Evolutionary conservation across 148 eudicot genomes (phyloP).

Genomic region (Vaccinium corymbosum): DNA sequence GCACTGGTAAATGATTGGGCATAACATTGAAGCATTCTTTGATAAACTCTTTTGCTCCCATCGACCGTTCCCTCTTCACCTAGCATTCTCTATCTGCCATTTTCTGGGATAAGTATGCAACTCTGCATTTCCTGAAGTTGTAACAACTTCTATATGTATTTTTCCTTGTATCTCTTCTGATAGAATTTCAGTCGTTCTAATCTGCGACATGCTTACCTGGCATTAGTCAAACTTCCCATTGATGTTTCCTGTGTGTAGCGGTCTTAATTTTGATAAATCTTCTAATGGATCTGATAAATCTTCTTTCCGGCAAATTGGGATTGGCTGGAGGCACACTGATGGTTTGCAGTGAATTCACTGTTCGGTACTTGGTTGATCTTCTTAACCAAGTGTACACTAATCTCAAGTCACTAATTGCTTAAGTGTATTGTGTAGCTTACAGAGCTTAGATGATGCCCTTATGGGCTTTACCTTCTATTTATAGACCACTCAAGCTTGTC

Average conservation of each 20-base stretch:
- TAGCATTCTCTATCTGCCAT: not conserved
- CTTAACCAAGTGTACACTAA: not conserved
- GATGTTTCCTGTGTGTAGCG: not conserved
- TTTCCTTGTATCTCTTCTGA: not conserved
- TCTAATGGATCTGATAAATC: not conserved
- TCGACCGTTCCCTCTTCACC: not conserved
- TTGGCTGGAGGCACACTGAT: not conserved
- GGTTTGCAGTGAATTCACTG: not conserved
- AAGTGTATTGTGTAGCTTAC: not conserved
- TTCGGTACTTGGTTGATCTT: not conserved
- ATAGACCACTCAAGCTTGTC: not conserved
- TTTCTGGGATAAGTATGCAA: not conserved
- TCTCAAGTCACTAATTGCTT: not conserved
- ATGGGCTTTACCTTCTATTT: not conserved
- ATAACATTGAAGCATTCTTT: constrained; percentile 2
- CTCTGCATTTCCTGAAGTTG: not conserved
- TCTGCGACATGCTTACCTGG: not conserved
- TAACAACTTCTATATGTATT: not conserved
- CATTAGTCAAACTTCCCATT: not conserved
- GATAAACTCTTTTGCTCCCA: not conserved
- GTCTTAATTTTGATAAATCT: not conserved
- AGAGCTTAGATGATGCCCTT: not conserved
- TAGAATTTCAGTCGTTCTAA: not conserved
- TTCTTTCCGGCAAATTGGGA: not conserved
- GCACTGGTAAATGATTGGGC: not conserved